Conservation (phyloP, 1,139 yeast species). For the Suhomyces bolitotheri region DNA sequence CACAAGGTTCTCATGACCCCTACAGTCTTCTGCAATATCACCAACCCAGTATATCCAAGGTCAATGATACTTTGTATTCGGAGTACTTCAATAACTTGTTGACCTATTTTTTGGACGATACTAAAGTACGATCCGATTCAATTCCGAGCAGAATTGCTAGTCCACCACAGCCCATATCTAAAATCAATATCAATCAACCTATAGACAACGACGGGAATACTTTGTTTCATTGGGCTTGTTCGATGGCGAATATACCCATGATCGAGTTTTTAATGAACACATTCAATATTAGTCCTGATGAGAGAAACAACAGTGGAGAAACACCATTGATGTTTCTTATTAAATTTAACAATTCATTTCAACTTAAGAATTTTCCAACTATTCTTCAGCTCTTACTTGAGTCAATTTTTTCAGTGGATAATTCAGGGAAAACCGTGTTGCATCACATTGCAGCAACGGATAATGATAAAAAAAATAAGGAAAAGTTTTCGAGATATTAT, state of each 20-base stretch:
- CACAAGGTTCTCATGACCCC: conserved; percentile 18
- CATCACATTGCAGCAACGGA: conserved; percentile 71
- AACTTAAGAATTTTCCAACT: conserved; percentile 69
- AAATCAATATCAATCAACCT: conserved; percentile 71
- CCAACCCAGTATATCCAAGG: conserved; percentile 21
- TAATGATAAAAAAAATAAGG: conserved; percentile 48
- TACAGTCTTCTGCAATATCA: conserved; percentile 24
- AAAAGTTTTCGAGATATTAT: conserved; percentile 78
- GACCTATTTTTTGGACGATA: conserved; percentile 42
- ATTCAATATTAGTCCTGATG: conserved; percentile 64
- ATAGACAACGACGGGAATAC: conserved; percentile 94
- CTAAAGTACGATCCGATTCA: conserved; percentile 18
- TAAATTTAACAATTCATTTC: conserved; percentile 83
- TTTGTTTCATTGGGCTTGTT: conserved; percentile 94
- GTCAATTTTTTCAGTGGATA: conserved; percentile 70
- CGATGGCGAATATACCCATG: conserved; percentile 75
- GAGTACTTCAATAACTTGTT: conserved; percentile 42
- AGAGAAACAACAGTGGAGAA: conserved; percentile 69
- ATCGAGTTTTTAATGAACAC: conserved; percentile 67
- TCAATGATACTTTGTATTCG: conserved; percentile 28
- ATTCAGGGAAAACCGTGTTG: conserved; percentile 68
- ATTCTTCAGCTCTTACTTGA: conserved; percentile 76
- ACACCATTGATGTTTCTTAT: conserved; percentile 88
- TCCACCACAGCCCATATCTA: conserved; percentile 46
- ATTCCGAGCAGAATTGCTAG: conserved; percentile 37